These are phyloP conservation scores for Psilocybe subaeruginosa DNA, from an alignment of 768 basidiomycete species.

Conservation along the genomic window DNA sequence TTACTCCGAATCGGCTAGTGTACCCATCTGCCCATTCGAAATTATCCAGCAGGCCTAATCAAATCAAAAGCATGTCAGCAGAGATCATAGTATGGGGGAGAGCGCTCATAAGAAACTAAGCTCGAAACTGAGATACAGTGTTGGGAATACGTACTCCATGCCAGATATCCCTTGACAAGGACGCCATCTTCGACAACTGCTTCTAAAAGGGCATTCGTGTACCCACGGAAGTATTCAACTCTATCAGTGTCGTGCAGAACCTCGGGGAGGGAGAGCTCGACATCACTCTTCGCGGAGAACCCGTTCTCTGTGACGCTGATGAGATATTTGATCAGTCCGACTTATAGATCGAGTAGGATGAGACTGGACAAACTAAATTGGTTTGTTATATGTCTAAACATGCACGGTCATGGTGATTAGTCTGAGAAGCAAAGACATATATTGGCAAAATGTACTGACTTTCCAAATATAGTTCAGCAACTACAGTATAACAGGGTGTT, in stretches of 20 bases:
- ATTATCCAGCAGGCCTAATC: constrained; percentile 64
- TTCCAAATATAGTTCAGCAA: constrained; percentile 71
- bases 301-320: constrained; percentile 73
- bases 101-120: too few species aligned
- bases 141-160: constrained; percentile 54
- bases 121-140: too few species aligned
- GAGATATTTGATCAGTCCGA: background rate
- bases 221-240: constrained; percentile 63
- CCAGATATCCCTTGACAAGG: constrained; percentile 61
- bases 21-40: constrained; percentile 79
- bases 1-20: constrained; percentile 67
- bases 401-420: background rate
- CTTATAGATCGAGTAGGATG: background rate
- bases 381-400: constrained; percentile 38
- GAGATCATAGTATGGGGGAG: too few species aligned
- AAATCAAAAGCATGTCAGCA: background rate
- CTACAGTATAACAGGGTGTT: constrained; percentile 23
- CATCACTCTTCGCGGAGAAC: constrained; percentile 65
- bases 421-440: background rate
- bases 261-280: constrained; percentile 41
- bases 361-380: constrained; percentile 52
- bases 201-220: constrained; percentile 51
- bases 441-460: constrained; percentile 30
- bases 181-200: constrained; percentile 62
- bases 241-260: constrained; percentile 62